Base-by-base conservation (phyloP, 192 early-diverging fungal species). In the Dispira parvispora region DNA sequence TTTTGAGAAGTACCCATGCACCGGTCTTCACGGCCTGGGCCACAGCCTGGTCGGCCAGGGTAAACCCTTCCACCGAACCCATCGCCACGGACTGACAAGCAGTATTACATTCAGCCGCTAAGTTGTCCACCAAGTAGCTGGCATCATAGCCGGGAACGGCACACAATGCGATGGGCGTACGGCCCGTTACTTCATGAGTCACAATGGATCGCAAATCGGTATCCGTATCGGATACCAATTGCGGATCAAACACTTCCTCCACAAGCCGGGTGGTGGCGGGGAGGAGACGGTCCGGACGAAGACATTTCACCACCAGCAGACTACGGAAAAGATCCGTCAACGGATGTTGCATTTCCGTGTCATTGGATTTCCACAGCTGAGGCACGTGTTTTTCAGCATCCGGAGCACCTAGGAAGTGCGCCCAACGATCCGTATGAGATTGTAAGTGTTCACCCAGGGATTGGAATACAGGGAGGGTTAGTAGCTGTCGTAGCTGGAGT, bases 1-100 rank as follows among this genome's bases (percentile, higher is more conserved):
- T 99, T 75, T 96, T 95, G 60, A 99, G 78, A 62, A 99, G 75
- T 8, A 99, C 95, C 94, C 94, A 99, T 52, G 78, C 76, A 55
- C 97, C 97, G 45, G 72, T 81, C 71, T 88, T 88, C 45, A 78
- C 79, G 0, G 94, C 93, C 0, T 71, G 62, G 1, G 87, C 79
- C 62, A 99, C 94, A 0, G 93, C 97, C 68, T 79, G 76, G 58
- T 97, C 94, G 8, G 96, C 96, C 43, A 91, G 74, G 18, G 72
- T 74, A 52, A 90, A 85, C 57, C 94, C 94, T 84, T 99, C 97
- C 43, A 84, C 78, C 6, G 96, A 94, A 62, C 97, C 97, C 93
- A 99, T 95, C 8, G 97, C 97, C 27, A 99, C 89, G 3, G 94
- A 85, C 3, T 77, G 75, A 38, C 92, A 72, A 49, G 74, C 72